A percentile compares a stretch with the other conserved stretches of the same genome.
Conservation (phyloP, 176 grass and related monocot genomes). For the Oryza meyeriana region DNA sequence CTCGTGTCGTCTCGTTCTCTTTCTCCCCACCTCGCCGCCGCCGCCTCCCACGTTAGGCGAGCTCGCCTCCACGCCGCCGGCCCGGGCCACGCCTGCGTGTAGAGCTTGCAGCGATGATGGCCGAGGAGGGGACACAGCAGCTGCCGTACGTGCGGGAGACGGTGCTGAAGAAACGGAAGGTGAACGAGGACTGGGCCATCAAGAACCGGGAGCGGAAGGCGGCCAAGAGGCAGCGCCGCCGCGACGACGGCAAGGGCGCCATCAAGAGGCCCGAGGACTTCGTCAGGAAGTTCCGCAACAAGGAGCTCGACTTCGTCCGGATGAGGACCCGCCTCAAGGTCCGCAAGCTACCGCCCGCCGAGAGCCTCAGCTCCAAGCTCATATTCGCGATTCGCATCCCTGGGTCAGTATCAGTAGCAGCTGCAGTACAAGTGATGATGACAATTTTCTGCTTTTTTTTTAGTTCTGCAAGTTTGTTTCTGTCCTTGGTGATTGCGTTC, state of each 20-base stretch:
- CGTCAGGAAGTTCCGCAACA: slow-evolving; percentile 76
- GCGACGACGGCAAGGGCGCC: slow-evolving; percentile 36
- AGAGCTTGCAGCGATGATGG: slow-evolving; percentile 19
- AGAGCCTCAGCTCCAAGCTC: slow-evolving; percentile 54
- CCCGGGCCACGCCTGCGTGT: not conserved
- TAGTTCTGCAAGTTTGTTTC: not conserved
- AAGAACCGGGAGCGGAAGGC: slow-evolving; percentile 54
- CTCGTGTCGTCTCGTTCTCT: not conserved
- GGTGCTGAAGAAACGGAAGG: slow-evolving; percentile 81
- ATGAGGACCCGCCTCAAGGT: slow-evolving; percentile 77
- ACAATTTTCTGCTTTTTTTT: not conserved
- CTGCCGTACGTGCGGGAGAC: slow-evolving; percentile 70
- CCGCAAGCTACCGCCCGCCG: slow-evolving; percentile 38
- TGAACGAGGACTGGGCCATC: slow-evolving; percentile 82
- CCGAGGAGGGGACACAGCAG: slow-evolving; percentile 40
- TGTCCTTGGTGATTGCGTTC: not conserved
- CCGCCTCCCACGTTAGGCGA: not conserved
- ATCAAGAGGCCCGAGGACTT: slow-evolving; percentile 90
- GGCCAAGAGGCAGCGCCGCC: slow-evolving; percentile 45
- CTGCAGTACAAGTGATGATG: not conserved
- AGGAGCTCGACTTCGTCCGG: slow-evolving; percentile 66
- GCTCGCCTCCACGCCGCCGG: not conserved
- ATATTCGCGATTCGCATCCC: slow-evolving; percentile 85
- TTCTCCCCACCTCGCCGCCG: not conserved
- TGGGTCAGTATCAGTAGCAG: slow-evolving; percentile 42